A percentile compares a stretch with the other conserved stretches of the same genome.
Conservation (phyloP, 108 stramenopile genomes). For the Pseudonitzschia delicatissima region DNA sequence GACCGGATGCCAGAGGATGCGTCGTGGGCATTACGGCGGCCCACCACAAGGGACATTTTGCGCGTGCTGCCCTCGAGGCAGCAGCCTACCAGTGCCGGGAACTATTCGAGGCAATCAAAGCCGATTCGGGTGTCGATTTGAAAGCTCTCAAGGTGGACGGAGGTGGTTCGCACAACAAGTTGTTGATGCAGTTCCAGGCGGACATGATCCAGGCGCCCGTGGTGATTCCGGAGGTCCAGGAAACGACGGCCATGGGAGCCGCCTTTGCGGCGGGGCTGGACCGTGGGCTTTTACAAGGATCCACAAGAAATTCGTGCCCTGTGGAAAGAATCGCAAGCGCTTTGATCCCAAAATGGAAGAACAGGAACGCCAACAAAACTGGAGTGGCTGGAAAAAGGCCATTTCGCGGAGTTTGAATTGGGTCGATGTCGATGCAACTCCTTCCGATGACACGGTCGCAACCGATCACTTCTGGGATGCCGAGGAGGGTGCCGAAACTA, state of each 20-base stretch:
- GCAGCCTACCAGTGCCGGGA: slow-evolving; percentile 89
- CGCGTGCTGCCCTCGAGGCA: slow-evolving; percentile 94
- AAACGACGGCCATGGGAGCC: slow-evolving; percentile 96
- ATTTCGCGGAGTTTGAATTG: slow-evolving; percentile 85
- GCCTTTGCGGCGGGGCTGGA: slow-evolving; percentile 96
- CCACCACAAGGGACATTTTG: slow-evolving; percentile 87
- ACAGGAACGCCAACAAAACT: slow-evolving; percentile 52
- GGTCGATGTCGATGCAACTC: slow-evolving; percentile 41
- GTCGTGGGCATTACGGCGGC: slow-evolving; percentile 93
- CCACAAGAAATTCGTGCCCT: slow-evolving; percentile 72
- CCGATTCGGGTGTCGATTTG: slow-evolving; percentile 69
- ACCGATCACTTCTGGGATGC: neutral
- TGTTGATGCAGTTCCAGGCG: slow-evolving; percentile 97
- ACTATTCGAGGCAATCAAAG: slow-evolving; percentile 89
- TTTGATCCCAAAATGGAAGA: slow-evolving; percentile 73
- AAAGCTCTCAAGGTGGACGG: slow-evolving; percentile 91
- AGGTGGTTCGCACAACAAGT: slow-evolving; percentile 82
- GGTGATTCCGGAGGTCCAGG: slow-evolving; percentile 69
- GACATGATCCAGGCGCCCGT: slow-evolving; percentile 90
- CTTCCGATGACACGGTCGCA: no score
- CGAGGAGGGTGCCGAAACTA: neutral
- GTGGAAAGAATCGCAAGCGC: slow-evolving; percentile 69
- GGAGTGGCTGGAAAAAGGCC: slow-evolving; percentile 90
- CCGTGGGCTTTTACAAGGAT: slow-evolving; percentile 90
- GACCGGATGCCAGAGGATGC: slow-evolving; percentile 89